phyloP scores from a whole-genome alignment of 2,329 filamentous ascomycete genomes.

The Gnomoniopsis smithogilvyi region DNA sequence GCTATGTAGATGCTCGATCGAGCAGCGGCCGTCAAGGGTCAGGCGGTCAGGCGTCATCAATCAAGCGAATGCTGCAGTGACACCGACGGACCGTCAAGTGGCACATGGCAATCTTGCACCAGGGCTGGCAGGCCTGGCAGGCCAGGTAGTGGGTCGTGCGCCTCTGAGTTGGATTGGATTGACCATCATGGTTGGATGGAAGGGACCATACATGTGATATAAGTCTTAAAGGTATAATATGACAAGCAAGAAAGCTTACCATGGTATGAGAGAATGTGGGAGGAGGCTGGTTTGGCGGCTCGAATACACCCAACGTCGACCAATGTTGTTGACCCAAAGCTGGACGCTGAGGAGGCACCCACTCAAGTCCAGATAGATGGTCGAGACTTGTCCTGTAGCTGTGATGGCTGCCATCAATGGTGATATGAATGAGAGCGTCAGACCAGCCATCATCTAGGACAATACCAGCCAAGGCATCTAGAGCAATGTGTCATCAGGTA shows the following conservation, averaged over 20 bases:
- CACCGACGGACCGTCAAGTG: neutral
- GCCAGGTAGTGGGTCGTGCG: no score
- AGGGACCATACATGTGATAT: neutral
- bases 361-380: no score
- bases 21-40: neutral
- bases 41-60: no score
- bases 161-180: neutral
- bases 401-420: no score
- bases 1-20: neutral
- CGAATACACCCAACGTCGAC: neutral
- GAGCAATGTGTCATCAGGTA: no score
- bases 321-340: neutral
- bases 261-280: no score
- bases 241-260: neutral
- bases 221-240: neutral
- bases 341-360: no score
- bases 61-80: neutral
- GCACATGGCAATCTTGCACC: neutral
- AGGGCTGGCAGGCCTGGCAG: neutral
- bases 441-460: no score
- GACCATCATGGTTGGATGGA: neutral
- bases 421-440: no score
- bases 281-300: conserved; percentile 22
- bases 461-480: no score
- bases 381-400: no score